phyloP scores from a whole-genome alignment of 495 filamentous ascomycete genomes.

The Aspergillus steynii region DNA sequence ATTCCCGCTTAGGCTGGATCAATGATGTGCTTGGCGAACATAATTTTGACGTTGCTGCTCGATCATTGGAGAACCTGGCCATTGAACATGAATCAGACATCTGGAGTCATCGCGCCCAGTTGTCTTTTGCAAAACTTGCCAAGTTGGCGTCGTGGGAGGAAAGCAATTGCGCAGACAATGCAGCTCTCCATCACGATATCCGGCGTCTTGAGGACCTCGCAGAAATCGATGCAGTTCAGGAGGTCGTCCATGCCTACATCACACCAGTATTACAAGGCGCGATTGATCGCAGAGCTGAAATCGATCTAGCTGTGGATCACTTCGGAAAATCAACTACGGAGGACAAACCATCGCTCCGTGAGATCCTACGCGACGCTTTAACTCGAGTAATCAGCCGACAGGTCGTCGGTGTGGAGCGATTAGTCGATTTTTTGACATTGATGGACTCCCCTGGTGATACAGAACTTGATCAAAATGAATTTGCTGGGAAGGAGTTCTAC shows the following conservation, averaged over 20 bases:
- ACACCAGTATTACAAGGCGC: slow-evolving; percentile 59
- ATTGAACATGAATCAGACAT: slow-evolving; percentile 66
- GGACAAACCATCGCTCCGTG: slow-evolving; percentile 61
- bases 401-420: slow-evolving; percentile 61
- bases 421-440: slow-evolving; percentile 84
- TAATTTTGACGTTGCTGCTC: slow-evolving; percentile 68
- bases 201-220: slow-evolving; percentile 58
- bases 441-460: slow-evolving; percentile 43
- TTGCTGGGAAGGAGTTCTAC: slow-evolving; percentile 61
- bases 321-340: slow-evolving; percentile 57
- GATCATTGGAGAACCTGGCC: slow-evolving; percentile 65
- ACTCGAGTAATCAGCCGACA: slow-evolving; percentile 65
- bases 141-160: slow-evolving; percentile 60
- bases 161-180: slow-evolving; percentile 18
- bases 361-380: slow-evolving; percentile 65
- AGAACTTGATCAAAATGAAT: slow-evolving; percentile 36
- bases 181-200: slow-evolving; percentile 34
- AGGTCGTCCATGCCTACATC: slow-evolving; percentile 64
- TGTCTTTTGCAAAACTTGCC: slow-evolving; percentile 84
- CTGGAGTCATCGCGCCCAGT: slow-evolving; percentile 87
- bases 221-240: slow-evolving; percentile 69
- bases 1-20: slow-evolving; percentile 87
- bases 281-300: slow-evolving; percentile 74
- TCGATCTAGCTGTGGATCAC: slow-evolving; percentile 70
- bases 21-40: slow-evolving; percentile 78